These are phyloP conservation scores for Podospora pseudoanserina DNA, from an alignment of 495 filamentous ascomycete genomes.

Conservation along the genomic window DNA sequence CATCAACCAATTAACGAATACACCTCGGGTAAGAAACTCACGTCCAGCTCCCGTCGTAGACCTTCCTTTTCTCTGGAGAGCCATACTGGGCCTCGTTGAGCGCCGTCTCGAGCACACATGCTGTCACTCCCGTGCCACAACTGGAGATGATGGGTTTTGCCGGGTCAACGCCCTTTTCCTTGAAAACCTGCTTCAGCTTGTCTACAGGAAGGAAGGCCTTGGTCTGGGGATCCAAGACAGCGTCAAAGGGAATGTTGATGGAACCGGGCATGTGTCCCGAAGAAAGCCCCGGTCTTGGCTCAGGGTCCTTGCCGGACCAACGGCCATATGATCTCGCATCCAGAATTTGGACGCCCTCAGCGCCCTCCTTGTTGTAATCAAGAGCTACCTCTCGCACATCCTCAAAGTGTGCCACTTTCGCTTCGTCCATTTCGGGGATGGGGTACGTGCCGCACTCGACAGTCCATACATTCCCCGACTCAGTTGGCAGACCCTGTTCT, in stretches of 20 bases:
- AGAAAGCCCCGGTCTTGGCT: slow-evolving; percentile 80
- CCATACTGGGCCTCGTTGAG: slow-evolving; percentile 74
- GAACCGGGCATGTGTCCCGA: slow-evolving; percentile 91
- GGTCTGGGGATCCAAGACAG: slow-evolving; percentile 75
- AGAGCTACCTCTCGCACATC: slow-evolving; percentile 72
- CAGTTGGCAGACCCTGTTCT: slow-evolving; percentile 71
- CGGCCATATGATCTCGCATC: slow-evolving; percentile 80
- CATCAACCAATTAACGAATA: not conserved
- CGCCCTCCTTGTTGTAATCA: slow-evolving; percentile 73
- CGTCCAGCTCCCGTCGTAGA: slow-evolving; percentile 99
- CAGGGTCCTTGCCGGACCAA: slow-evolving; percentile 78
- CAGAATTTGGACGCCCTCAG: slow-evolving; percentile 78
- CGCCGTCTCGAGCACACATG: slow-evolving; percentile 87
- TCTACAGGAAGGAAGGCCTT: slow-evolving; percentile 73
- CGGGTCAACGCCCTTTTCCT: slow-evolving; percentile 70
- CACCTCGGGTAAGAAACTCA: slow-evolving; percentile 50
- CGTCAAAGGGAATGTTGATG: slow-evolving; percentile 74
- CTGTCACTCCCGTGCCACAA: slow-evolving; percentile 94
- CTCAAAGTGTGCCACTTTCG: slow-evolving; percentile 59
- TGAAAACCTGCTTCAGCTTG: slow-evolving; percentile 71
- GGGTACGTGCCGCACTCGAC: slow-evolving; percentile 55
- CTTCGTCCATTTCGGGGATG: slow-evolving; percentile 49
- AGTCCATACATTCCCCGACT: slow-evolving; percentile 67
- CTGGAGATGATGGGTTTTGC: slow-evolving; percentile 81
- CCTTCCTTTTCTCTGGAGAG: slow-evolving; percentile 59